phyloP scores from a whole-genome alignment of 202 grass and related monocot genomes.

The Eragrostis tef region DNA sequence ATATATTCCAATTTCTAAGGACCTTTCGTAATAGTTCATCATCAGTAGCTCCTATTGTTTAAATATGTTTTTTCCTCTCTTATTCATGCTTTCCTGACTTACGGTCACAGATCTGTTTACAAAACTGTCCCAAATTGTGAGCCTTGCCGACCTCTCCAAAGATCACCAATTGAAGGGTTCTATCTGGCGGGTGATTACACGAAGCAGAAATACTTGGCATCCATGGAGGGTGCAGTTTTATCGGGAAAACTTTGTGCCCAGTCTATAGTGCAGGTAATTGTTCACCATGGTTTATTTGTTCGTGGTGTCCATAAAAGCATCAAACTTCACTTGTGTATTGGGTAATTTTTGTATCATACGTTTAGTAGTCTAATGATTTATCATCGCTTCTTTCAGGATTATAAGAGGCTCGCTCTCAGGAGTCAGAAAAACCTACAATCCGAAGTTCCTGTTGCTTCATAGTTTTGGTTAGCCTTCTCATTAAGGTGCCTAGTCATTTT shows the following conservation, averaged over 20 bases:
- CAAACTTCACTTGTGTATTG: background rate
- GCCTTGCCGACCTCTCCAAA: slow-evolving; percentile 84
- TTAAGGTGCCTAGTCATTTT: slow-evolving; percentile 1
- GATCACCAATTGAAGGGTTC: slow-evolving; percentile 91
- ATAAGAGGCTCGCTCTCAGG: slow-evolving; percentile 52
- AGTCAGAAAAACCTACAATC: slow-evolving; percentile 51
- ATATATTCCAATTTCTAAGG: slow-evolving; percentile 29
- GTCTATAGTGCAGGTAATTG: slow-evolving; percentile 82
- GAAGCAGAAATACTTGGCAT: slow-evolving; percentile 97
- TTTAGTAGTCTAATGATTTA: slow-evolving; percentile 33
- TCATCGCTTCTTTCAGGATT: slow-evolving; percentile 63
- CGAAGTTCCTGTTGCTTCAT: slow-evolving; percentile 55
- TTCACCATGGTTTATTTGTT: background rate
- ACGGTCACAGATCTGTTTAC: slow-evolving; percentile 83
- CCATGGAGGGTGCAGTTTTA: slow-evolving; percentile 94
- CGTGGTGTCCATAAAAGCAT: background rate
- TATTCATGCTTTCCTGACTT: slow-evolving; percentile 18
- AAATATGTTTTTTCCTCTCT: background rate
- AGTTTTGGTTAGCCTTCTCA: slow-evolving; percentile 29
- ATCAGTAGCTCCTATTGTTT: slow-evolving; percentile 13
- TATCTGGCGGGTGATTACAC: slow-evolving; percentile 94
- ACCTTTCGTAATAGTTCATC: slow-evolving; percentile 2
- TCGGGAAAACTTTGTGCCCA: slow-evolving; percentile 93
- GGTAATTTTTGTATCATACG: background rate
- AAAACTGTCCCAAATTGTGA: slow-evolving; percentile 93